Base-by-base conservation (phyloP, 2,329 filamentous ascomycete genomes). In the Xylariaceae sp. region DNA sequence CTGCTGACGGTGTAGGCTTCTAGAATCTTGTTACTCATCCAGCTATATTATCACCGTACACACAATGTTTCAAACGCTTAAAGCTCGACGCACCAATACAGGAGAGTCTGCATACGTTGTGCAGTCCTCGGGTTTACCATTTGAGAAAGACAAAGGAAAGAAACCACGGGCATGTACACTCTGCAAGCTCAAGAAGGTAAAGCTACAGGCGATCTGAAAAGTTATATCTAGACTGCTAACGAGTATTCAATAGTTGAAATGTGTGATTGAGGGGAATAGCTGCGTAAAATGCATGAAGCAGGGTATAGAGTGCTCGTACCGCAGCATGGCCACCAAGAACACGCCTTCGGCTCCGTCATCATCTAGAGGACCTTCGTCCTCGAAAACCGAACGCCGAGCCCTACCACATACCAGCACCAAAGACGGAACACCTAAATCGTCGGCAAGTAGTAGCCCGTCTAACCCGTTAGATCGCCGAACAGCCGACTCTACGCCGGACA, bases 31-130 rank as follows among this genome's bases (percentile, higher is more conserved):
- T n/a, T n/a, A n/a, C n/a, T n/a, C n/a, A n/a, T n/a, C n/a, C n/a
- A n/a, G n/a, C n/a, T n/a, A n/a, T n/a, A n/a, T n/a, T n/a, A n/a
- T n/a, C n/a, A n/a, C n/a, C n/a, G n/a, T n/a, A n/a, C n/a, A n/a
- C 13, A 49, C 27, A 7, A 49, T 49, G 46, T 49, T 49, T 35
- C 46, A 49, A 27, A 49, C 46, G 10, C 21, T 49, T 36, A 49
- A 49, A 35, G 46, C 46, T 42, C 36, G 37, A 35, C 46, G 46
- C 18, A 49, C 7, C 46, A 49, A 33, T n/a, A 20, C 27, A 3
- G 46, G 46, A 26, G 46, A 49, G 27, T 49, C 36, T 50, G 47
- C 39, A 16, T 39, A 40, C 7, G 20, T 51, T 18, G 48, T 50
- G 24, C 40, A 44, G 40, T 49, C 46, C 15, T 18, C 46, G 20